phyloP scores from a whole-genome alignment of 2,329 filamentous ascomycete species.

The Exophiala mesophila region DNA sequence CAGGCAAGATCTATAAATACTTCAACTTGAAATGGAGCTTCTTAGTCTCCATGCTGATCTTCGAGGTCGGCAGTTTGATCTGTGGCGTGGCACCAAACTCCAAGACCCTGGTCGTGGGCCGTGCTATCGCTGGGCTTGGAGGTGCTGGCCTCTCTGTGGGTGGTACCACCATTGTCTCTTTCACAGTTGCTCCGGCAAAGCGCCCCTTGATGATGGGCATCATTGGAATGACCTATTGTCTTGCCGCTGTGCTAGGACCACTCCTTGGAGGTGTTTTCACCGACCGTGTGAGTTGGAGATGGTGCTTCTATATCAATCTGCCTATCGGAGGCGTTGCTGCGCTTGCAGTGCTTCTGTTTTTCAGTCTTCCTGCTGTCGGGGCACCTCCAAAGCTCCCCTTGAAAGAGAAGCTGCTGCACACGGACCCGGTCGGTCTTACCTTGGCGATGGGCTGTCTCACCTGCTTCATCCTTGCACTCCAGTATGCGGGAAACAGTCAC shows the following conservation, averaged over 20 bases:
- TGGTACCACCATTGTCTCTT: slow-evolving; percentile 44
- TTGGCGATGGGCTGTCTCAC: slow-evolving; percentile 51
- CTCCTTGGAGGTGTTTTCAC: slow-evolving; percentile 45
- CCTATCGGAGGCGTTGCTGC: slow-evolving; percentile 38
- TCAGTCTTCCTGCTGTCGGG: slow-evolving; percentile 20
- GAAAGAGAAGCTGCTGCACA: slow-evolving; percentile 32
- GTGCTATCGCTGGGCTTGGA: slow-evolving; percentile 48
- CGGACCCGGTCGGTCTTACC: slow-evolving; percentile 49
- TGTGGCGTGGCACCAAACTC: slow-evolving; percentile 48
- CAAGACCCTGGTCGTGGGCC: slow-evolving; percentile 46
- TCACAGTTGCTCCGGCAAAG: slow-evolving; percentile 40
- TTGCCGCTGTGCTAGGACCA: slow-evolving; percentile 37
- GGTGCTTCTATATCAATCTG: slow-evolving; percentile 52
- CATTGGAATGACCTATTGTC: slow-evolving; percentile 27
- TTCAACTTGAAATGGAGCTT: slow-evolving; percentile 38
- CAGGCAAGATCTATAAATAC: slow-evolving; percentile 45
- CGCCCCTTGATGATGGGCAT: slow-evolving; percentile 46
- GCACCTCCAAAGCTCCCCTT: slow-evolving; percentile 12
- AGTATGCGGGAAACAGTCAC: slow-evolving; percentile 53
- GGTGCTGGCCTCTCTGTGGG: slow-evolving; percentile 47
- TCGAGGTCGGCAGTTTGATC: slow-evolving; percentile 49
- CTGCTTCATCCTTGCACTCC: slow-evolving; percentile 51
- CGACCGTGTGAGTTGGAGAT: slow-evolving; percentile 46
- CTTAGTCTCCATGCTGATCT: slow-evolving; percentile 42
- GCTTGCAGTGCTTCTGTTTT: slow-evolving; percentile 31